phyloP scores from a whole-genome alignment of 2,329 filamentous ascomycete genomes.

The Aspergillus transmontanensis region DNA sequence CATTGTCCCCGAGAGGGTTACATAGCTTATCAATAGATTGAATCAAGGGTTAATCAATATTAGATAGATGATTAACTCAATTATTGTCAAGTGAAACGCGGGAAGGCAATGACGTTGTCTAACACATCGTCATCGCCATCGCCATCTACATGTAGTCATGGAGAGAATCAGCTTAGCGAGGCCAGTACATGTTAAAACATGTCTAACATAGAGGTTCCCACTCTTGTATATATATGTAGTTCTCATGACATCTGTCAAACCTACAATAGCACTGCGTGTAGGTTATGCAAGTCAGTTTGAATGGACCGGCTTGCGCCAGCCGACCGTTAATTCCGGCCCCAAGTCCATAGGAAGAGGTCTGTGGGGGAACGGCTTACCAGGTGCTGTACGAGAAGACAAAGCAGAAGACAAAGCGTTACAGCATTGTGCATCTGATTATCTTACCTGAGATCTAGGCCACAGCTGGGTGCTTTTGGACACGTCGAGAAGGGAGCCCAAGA shows the following conservation, averaged over 20 bases:
- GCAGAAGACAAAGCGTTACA: background rate
- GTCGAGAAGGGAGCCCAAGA: slow-evolving; percentile 12
- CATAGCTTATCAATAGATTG: slow-evolving; percentile 15
- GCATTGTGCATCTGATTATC: background rate
- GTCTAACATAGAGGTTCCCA: background rate
- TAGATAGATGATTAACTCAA: slow-evolving; percentile 9
- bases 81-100: slow-evolving; percentile 5
- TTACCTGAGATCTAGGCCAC: slow-evolving; percentile 1
- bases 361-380: background rate
- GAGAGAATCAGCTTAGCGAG: background rate
- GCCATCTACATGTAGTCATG: background rate
- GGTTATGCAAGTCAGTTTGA: background rate
- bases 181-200: background rate
- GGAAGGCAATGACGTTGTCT: background rate
- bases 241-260: background rate
- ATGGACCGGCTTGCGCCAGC: background rate
- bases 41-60: slow-evolving; percentile 19
- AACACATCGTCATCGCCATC: background rate
- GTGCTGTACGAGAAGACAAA: background rate
- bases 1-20: slow-evolving; percentile 6
- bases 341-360: slow-evolving; percentile 5
- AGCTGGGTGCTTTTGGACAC: slow-evolving; percentile 14
- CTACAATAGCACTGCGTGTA: background rate
- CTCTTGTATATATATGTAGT: background rate
- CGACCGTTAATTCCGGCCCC: background rate